Conservation (phyloP, 2,329 filamentous ascomycete genomes). For the Xylaria polymorpha region DNA sequence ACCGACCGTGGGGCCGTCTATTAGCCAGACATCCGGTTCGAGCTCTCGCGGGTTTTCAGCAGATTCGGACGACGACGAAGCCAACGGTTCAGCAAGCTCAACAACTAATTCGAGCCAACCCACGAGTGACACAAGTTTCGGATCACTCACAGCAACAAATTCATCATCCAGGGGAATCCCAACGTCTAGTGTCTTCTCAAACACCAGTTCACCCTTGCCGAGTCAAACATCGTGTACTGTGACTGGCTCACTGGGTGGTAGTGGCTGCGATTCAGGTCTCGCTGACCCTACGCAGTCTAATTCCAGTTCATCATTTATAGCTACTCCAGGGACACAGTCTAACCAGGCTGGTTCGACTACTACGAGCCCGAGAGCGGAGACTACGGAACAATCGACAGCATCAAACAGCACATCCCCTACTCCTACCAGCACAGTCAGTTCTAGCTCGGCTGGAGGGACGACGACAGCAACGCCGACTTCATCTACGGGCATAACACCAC, state of each 20-base stretch:
- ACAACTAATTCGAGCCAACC: neutral
- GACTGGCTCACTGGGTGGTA: neutral
- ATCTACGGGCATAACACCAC: neutral
- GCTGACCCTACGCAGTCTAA: neutral
- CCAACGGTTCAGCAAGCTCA: neutral
- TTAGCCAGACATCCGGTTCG: neutral
- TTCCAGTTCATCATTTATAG: neutral
- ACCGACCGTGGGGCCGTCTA: neutral
- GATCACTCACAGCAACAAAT: neutral
- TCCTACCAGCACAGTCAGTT: neutral
- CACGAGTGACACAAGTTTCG: neutral
- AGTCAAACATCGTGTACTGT: neutral
- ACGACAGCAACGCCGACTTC: neutral
- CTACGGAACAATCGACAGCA: neutral
- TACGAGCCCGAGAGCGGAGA: neutral
- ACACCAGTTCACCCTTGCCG: neutral
- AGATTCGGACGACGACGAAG: neutral
- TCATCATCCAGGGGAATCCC: neutral
- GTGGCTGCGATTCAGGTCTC: neutral
- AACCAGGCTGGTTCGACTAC: neutral
- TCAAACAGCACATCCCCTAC: neutral
- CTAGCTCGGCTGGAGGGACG: neutral
- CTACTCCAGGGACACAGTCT: neutral
- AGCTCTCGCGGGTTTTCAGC: neutral
- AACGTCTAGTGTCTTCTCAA: neutral